Evolutionary conservation across 139 green algal species (phyloP), one percentile per base, ranked within the genome.

Genomic region (Nannochloris sp.): DNA sequence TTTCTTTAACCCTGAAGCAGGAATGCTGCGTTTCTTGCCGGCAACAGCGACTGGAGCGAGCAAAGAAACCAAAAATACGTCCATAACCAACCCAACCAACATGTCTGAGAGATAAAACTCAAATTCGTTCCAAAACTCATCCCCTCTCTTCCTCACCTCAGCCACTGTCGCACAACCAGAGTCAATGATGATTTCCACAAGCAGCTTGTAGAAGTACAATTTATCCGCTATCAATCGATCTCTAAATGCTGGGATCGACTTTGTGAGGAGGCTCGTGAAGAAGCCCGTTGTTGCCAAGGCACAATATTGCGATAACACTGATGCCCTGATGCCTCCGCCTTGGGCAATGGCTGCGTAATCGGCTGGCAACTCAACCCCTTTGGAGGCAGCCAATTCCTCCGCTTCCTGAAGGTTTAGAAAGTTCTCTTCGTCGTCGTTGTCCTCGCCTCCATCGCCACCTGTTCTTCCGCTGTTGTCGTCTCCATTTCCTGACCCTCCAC

Each of bases 101-200:
- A 97, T 64, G 70, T 97, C 92, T 0, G 81, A 91, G 40, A 96
- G 64, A 78, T 97, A 98, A 53, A 97, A 93, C 68, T 98, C 92
- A 76, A 98, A 94, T 83, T 98, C 89, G 18, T 59, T 61, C 88
- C 90, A 98, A 70, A 98, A 98, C 21, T 95, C 81, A 14, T 91
- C 71, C 40, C 88, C 92, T 21, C 92, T 85, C 83, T 98, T 97
- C 71, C 87, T 80, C 44, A 97, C 80, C 71, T 98, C 92, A 0
- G 92, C 92, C 9, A 97, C 81, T 0, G 92, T 98, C 0, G 90
- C 88, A 71, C 92, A 53, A 90, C 83, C 85, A 66, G 85, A 90
- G 61, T 97, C 91, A 40, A 97, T 97, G 4, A 72, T 19, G 1
- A 96, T 71, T 81, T 97, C 88, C 3, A 72, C 79, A n/a, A 85